Evolutionary conservation across 805 yeast species (phyloP).

Genomic region (Candida piceae): DNA sequence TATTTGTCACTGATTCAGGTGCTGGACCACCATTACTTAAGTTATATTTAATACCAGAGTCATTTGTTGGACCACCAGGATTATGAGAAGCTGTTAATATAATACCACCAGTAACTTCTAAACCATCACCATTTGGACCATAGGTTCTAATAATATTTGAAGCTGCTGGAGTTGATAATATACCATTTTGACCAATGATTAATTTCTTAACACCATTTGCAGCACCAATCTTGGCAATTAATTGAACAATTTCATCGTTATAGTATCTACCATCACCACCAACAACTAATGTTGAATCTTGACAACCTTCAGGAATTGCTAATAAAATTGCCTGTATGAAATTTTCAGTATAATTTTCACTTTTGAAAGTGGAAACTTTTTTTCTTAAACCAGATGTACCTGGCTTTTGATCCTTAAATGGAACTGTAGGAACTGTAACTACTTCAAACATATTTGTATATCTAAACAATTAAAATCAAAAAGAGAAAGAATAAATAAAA

Average conservation of each 20-base stretch:
- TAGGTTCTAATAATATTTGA: slow-evolving; percentile 83
- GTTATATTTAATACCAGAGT: slow-evolving; percentile 93
- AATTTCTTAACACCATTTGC: slow-evolving; percentile 87
- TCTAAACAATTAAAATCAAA: background rate
- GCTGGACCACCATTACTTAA: slow-evolving; percentile 97
- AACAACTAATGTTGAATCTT: slow-evolving; percentile 71
- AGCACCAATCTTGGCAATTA: slow-evolving; percentile 78
- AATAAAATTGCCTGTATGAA: slow-evolving; percentile 82
- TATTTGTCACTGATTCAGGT: slow-evolving; percentile 88
- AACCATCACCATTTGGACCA: slow-evolving; percentile 29
- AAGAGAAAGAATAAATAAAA: background rate
- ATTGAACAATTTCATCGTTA: slow-evolving; percentile 73
- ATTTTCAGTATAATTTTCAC: slow-evolving; percentile 82
- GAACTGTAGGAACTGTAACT: slow-evolving; percentile 50
- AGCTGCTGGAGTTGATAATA: slow-evolving; percentile 94
- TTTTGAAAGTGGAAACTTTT: slow-evolving; percentile 78
- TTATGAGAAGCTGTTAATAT: slow-evolving; percentile 95
- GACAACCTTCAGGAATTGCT: slow-evolving; percentile 86
- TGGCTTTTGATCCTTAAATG: slow-evolving; percentile 90
- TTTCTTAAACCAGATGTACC: slow-evolving; percentile 97
- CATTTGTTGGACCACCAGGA: slow-evolving; percentile 94
- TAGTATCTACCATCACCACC: slow-evolving; percentile 98
- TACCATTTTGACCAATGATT: slow-evolving; percentile 82
- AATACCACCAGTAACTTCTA: slow-evolving; percentile 83
- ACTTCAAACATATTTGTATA: too few species aligned